Evolutionary conservation across 345 rosid genomes (phyloP), one percentile per base, ranked within the genome.

Genomic region (Syzygium aromaticum): DNA sequence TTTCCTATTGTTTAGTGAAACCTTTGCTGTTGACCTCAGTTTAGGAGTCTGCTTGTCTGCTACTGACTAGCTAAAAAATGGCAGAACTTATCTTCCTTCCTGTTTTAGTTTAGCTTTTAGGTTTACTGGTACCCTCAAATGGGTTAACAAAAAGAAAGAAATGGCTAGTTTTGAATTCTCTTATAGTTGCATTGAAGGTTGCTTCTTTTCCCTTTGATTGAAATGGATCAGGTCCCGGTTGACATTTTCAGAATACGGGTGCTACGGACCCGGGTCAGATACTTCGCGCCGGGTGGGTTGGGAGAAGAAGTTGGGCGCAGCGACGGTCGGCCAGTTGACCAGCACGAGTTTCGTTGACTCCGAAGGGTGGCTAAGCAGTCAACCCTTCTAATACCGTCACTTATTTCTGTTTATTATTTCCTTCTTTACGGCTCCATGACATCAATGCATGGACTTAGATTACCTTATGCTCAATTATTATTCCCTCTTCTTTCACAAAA

Each of bases 261-360:
- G 91, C 88, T 84, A 67, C 3, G 95, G 94, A n/a, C 57, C 90
- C 8, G 96, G 96, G 86, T 89, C 96, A 2, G 84, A 89, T 51
- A 90, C 89, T 33, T 61, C 92, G 8, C 14, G n/a, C 16, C 88
- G 95, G 25, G 95, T 93, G 25, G 51, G 22, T 0, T 94, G 96
- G 96, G 89, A 84, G 51, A 93, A 88, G 92, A 89, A 90, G 83
- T 86, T 93, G 10, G 88, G 40, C 64, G n/a, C 5, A 25, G n/a
- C 54, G 0, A 3, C 14, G 4, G 40, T 93, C 56, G n/a, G 78
- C 49, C 52, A 49, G 27, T 23, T 95, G 46, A 90, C 83, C 40
- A 90, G 92, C 89, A 86, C 89, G 17, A 59, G 59, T 23, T 97
- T 87, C 63, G 89, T 96, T 28, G 89, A 94, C 86, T n/a, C 19